Conservation (phyloP, 345 rosid species). For the Erodium maritimum region DNA sequence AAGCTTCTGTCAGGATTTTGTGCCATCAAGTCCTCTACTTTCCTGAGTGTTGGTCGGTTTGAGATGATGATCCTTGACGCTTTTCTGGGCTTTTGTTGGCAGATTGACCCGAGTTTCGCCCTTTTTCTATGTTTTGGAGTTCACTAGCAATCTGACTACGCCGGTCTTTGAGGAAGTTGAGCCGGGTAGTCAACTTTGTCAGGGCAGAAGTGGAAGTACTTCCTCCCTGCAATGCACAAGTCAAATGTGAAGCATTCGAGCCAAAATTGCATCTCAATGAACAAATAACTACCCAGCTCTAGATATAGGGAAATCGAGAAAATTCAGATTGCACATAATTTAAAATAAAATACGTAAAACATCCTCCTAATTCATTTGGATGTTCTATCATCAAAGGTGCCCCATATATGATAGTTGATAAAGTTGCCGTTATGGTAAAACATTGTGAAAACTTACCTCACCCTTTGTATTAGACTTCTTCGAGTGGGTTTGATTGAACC, state of each 20-base stretch:
- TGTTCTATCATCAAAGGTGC: no score
- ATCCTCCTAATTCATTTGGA: no score
- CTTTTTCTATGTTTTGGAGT: conserved; percentile 46
- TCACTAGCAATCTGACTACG: conserved; percentile 58
- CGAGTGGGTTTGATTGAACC: conserved; percentile 18
- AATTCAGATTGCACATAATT: no score
- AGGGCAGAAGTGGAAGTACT: conserved; percentile 44
- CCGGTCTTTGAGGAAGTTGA: conserved; percentile 76
- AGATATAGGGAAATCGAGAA: background rate
- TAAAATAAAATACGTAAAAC: no score
- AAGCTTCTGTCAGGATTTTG: background rate
- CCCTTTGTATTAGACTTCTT: conserved; percentile 50
- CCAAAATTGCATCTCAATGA: background rate
- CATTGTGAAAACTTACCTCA: conserved; percentile 41
- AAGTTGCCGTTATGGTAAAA: background rate
- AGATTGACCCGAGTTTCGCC: conserved; percentile 17
- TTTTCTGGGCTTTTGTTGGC: conserved; percentile 7
- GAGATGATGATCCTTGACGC: conserved; percentile 4
- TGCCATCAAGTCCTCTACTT: background rate
- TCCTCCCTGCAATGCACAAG: conserved; percentile 31
- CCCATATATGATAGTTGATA: background rate
- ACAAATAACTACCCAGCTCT: background rate
- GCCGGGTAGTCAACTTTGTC: conserved; percentile 63
- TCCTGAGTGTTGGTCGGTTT: background rate
- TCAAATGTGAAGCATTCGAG: background rate